These are phyloP conservation scores for Tricholoma sp. DNA, from an alignment of 768 basidiomycete genomes.

Conservation along the genomic window DNA sequence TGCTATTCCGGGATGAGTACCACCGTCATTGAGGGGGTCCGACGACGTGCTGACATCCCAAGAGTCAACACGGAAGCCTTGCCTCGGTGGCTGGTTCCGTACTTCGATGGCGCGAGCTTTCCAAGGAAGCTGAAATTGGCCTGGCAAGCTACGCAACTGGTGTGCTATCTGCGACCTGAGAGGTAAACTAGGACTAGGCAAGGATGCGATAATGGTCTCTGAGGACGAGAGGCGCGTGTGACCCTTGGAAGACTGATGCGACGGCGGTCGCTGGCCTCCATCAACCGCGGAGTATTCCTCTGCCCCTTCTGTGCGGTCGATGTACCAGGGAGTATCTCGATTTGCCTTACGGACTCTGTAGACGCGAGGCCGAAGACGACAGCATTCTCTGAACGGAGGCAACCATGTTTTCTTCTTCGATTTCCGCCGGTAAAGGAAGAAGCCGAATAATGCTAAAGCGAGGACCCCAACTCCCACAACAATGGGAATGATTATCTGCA, in stretches of 20 bases:
- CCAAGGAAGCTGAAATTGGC: slow-evolving; percentile 12
- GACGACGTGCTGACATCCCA: slow-evolving; percentile 12
- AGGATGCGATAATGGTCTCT: background rate
- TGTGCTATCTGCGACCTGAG: slow-evolving; percentile 10
- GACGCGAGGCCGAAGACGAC: background rate
- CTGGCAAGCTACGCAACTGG: slow-evolving; percentile 11
- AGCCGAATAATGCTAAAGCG: background rate
- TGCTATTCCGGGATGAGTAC: background rate
- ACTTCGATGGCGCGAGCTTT: slow-evolving; percentile 11
- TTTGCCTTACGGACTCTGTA: slow-evolving; percentile 6
- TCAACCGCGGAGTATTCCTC: slow-evolving; percentile 9
- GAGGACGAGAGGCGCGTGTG: background rate
- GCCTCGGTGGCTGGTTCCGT: slow-evolving; percentile 4
- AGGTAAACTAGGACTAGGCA: background rate
- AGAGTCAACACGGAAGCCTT: slow-evolving; percentile 16
- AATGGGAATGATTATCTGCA: slow-evolving; percentile 8
- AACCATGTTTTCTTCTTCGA: background rate
- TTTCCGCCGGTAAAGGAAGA: slow-evolving; percentile 3
- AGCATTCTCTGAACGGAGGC: background rate
- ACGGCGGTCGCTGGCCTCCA: background rate
- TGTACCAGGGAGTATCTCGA: slow-evolving; percentile 8
- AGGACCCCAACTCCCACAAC: slow-evolving; percentile 3
- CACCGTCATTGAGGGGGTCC: background rate
- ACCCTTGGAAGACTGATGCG: background rate
- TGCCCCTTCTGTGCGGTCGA: slow-evolving; percentile 12